Percentiles rank a stretch among this genome's conserved stretches.
Conservation (phyloP, 306 rosid genomes). For the Trifolium pratense region DNA sequence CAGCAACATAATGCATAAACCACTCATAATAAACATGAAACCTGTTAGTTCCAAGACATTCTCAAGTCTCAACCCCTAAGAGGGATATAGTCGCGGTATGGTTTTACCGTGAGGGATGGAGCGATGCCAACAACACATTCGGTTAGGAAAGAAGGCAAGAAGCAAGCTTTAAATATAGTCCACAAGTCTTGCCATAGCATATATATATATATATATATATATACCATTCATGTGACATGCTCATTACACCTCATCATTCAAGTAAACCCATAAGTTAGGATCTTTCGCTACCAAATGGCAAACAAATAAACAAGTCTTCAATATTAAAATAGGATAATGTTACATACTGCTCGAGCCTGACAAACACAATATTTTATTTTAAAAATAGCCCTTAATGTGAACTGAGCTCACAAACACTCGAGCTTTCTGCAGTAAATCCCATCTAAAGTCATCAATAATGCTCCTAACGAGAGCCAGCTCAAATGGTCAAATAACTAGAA, state of each 20-base stretch:
- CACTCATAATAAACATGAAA: not conserved
- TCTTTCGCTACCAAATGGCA: slow-evolving; percentile 40
- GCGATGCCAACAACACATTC: not conserved
- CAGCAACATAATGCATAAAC: not conserved
- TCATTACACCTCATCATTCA: not conserved
- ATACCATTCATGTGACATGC: not conserved
- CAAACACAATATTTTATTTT: not conserved
- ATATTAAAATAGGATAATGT: slow-evolving; percentile 29
- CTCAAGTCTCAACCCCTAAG: not conserved
- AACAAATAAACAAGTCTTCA: slow-evolving; percentile 32
- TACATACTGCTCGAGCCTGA: slow-evolving; percentile 13
- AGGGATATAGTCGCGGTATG: not conserved
- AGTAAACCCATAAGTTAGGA: slow-evolving; percentile 18
- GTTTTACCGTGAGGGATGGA: not conserved
- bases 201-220: not conserved
- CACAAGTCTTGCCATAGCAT: not conserved
- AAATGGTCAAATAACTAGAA: slow-evolving; percentile 35
- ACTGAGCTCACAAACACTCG: slow-evolving; percentile 19
- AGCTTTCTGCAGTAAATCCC: slow-evolving; percentile 35
- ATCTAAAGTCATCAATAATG: slow-evolving; percentile 40
- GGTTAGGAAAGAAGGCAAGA: not conserved
- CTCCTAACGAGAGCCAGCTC: slow-evolving; percentile 43
- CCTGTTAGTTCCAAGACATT: not conserved
- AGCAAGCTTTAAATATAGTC: not conserved
- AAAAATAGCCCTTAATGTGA: slow-evolving; percentile 17